These are phyloP conservation scores for Saturnispora mendoncae DNA, from an alignment of 805 yeast genomes.

Conservation along the genomic window DNA sequence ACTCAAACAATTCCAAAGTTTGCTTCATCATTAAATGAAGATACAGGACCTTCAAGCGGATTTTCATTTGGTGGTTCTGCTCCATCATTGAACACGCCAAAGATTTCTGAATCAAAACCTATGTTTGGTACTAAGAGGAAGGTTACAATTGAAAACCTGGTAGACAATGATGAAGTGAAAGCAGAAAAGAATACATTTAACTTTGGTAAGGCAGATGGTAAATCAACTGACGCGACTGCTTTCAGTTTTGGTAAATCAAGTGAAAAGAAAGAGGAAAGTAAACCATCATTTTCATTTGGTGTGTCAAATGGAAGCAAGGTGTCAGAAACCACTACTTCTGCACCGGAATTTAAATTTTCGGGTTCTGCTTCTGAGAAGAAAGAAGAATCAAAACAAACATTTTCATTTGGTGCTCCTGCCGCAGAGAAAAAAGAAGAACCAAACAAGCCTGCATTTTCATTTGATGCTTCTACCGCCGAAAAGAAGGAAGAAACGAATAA, in stretches of 20 bases:
- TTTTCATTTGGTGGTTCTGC: conserved; percentile 12
- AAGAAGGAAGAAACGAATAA: conserved; percentile 6
- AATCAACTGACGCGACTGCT: neutral
- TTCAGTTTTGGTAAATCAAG: neutral
- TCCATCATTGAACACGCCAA: neutral
- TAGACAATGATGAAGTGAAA: neutral
- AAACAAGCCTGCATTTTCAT: neutral
- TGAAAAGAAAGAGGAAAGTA: neutral
- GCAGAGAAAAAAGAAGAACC: neutral
- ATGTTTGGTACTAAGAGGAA: neutral
- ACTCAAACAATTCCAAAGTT: neutral
- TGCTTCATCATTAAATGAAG: neutral
- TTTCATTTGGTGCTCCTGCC: neutral
- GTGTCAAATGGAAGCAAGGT: neutral
- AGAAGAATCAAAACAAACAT: neutral
- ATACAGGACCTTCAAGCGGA: conserved; percentile 8
- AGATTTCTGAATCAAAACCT: neutral
- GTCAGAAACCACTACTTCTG: neutral
- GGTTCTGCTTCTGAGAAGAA: conserved; percentile 1
- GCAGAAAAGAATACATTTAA: neutral
- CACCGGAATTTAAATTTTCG: neutral
- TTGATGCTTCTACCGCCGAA: conserved; percentile 3
- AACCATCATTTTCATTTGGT: conserved; percentile 1
- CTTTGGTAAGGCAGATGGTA: neutral
- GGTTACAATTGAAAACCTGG: neutral